phyloP scores from a whole-genome alignment of 1,284 basidiomycete genomes.

The Cryptococcus sp. region DNA sequence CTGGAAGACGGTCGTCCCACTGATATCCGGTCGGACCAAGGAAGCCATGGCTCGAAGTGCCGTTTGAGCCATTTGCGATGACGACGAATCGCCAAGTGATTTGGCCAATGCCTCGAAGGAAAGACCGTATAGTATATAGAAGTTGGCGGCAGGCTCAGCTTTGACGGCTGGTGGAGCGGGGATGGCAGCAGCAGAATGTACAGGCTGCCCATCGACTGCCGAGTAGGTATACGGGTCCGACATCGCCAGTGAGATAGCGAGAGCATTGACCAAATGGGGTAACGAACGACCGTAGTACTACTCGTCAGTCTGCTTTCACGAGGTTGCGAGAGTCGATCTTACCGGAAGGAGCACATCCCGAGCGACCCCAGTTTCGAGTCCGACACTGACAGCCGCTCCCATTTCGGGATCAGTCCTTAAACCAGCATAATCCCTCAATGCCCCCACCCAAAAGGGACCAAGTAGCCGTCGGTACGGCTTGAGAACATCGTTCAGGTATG shows the following conservation, averaged over 20 bases:
- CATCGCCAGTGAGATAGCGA: conserved; percentile 71
- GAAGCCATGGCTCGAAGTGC: conserved; percentile 74
- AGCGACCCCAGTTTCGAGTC: conserved; percentile 75
- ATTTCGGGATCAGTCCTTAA: conserved; percentile 85
- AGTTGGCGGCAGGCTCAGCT: conserved; percentile 73
- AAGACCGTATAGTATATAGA: conserved; percentile 86
- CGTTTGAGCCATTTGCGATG: conserved; percentile 49
- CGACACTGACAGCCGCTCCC: conserved; percentile 61
- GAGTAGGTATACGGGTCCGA: conserved; percentile 65
- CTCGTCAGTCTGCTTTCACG: background rate
- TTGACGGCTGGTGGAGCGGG: conserved; percentile 38
- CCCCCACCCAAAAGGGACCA: conserved; percentile 80
- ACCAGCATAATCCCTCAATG: conserved; percentile 85
- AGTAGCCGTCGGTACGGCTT: conserved; percentile 73
- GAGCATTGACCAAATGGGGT: conserved; percentile 78
- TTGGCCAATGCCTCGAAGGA: conserved; percentile 83
- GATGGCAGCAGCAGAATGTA: conserved; percentile 17
- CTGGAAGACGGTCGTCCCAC: conserved; percentile 74
- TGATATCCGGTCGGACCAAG: conserved; percentile 71
- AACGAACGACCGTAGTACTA: conserved; percentile 86
- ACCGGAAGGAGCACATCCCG: conserved; percentile 87
- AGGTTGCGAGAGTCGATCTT: conserved; percentile 9
- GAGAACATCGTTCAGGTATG: conserved; percentile 76
- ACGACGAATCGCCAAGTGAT: conserved; percentile 54
- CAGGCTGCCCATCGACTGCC: conserved; percentile 74